Evolutionary conservation across 192 early-diverging fungal genomes (phyloP).

Genomic region (Chytriomyces sp.): DNA sequence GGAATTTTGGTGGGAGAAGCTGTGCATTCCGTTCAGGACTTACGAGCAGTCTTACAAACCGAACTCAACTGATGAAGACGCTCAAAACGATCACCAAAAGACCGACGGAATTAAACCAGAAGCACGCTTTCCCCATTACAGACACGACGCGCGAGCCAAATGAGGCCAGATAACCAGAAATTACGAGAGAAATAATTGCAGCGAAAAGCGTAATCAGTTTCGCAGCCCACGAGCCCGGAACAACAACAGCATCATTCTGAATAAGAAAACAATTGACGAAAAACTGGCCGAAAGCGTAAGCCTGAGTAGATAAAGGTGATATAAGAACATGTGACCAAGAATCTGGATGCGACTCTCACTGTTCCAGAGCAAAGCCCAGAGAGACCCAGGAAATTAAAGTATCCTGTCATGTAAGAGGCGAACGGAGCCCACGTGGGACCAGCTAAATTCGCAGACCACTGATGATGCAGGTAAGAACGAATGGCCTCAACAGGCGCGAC

Average conservation of each 20-base stretch:
- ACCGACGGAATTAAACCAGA: conserved; percentile 20
- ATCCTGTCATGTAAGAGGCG: conserved; percentile 35
- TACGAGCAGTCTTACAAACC: background rate
- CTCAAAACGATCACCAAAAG: background rate
- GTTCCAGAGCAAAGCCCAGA: conserved; percentile 21
- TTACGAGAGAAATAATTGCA: background rate
- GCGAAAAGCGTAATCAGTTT: conserved; percentile 12
- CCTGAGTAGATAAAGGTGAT: background rate
- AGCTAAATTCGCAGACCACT: conserved; percentile 18
- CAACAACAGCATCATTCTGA: background rate
- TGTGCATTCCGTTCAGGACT: background rate
- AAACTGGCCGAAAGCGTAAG: conserved; percentile 25
- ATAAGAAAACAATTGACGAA: conserved; percentile 6
- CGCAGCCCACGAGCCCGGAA: background rate
- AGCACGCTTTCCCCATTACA: conserved; percentile 4
- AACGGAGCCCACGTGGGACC: conserved; percentile 33
- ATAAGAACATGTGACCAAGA: background rate
- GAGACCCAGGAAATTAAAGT: conserved; percentile 33
- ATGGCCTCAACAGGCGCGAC: background rate
- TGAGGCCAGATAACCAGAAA: background rate
- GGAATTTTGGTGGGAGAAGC: background rate
- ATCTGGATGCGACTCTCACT: background rate
- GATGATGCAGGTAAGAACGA: background rate
- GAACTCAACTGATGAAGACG: background rate
- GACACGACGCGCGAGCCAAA: background rate